Conservation (phyloP, 2,329 filamentous ascomycete species). For the Monascus ruber region DNA sequence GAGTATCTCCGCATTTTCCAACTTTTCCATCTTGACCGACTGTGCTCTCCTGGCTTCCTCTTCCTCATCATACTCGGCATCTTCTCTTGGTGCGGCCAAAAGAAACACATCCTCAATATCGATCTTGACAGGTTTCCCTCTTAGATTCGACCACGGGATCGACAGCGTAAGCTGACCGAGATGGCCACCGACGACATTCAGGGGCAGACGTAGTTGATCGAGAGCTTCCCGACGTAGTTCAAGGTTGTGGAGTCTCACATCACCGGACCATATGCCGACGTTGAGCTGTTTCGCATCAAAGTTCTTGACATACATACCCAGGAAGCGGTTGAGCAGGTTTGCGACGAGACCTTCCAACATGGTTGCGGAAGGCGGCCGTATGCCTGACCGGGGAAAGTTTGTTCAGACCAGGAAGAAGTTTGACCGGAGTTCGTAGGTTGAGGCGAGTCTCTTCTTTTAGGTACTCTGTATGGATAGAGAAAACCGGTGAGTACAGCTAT, state of each 20-base stretch:
- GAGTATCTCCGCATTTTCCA: constrained; percentile 88
- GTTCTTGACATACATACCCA: constrained; percentile 99
- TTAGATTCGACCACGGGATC: constrained; percentile 95
- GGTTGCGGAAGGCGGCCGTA: constrained; percentile 50
- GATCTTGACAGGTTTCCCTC: constrained; percentile 87
- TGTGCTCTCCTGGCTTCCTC: constrained; percentile 82
- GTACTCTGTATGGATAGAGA: not conserved
- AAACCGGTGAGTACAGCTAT: not conserved
- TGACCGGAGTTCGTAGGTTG: constrained; percentile 2
- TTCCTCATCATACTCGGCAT: constrained; percentile 82
- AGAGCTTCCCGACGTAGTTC: constrained; percentile 89
- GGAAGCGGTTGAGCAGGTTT: constrained; percentile 93
- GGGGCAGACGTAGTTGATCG: constrained; percentile 88
- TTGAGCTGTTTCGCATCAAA: constrained; percentile 97
- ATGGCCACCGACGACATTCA: constrained; percentile 94
- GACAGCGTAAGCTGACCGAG: constrained; percentile 81
- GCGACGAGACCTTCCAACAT: constrained; percentile 98
- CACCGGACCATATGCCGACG: constrained; percentile 96
- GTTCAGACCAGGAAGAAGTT: constrained; percentile 5
- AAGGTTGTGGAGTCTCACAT: constrained; percentile 88
- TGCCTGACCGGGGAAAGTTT: constrained; percentile 53
- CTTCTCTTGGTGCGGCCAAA: constrained; percentile 87
- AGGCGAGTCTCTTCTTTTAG: constrained; percentile 4
- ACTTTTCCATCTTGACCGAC: constrained; percentile 95
- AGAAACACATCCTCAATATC: constrained; percentile 96